Base-by-base conservation (phyloP, 2,329 filamentous ascomycete genomes). In the Chaetomiaceae sp. region DNA sequence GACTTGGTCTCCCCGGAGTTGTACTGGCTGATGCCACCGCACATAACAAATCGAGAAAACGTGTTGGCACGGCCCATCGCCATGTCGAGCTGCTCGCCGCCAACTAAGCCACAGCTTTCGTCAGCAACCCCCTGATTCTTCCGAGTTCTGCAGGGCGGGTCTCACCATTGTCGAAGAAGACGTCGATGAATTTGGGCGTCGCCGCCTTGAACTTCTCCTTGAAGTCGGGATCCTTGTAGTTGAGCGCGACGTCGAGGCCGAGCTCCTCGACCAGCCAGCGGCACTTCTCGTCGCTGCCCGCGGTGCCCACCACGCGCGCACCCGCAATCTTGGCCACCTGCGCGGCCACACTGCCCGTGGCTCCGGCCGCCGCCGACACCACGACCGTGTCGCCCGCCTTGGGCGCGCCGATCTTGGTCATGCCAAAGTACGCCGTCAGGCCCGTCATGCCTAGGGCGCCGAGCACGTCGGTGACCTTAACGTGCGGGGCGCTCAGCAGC, bases 11-110 rank as follows among this genome's bases (percentile, higher is more conserved):
- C 62, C 2, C n/a, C n/a, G n/a, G 70, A 60, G 63, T 87, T 87
- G 65, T 88, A 88, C 62, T 82, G 75, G 60, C 75, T 81, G 66
- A 88, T 87, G 54, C 65, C 72, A 39, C 84, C 84, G 65, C 84
- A 88, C 65, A 84, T 84, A 54, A 83, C 78, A 62, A 88, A 84
- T 27, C 84, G 73, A 12, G 83, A 68, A 60, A 75, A 69, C 42
- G 67, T 66, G 46, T 80, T 82, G 48, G 84, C 83, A n/a, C 81
- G 73, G 3, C 64, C 67, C 32, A 88, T 70, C 36, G 80, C 82
- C 51, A 79, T 64, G 58, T 88, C 81, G 24, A 88, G 70, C 44
- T 87, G 83, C 51, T 85, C 80, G 6, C 84, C 84, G 10, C 83
- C 84, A 17, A 85, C 81, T 64, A 12, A 7, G 47, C 62, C 49